Conservation (phyloP, 371 early-diverging fungal genomes). For the Fennellomyces sp. region DNA sequence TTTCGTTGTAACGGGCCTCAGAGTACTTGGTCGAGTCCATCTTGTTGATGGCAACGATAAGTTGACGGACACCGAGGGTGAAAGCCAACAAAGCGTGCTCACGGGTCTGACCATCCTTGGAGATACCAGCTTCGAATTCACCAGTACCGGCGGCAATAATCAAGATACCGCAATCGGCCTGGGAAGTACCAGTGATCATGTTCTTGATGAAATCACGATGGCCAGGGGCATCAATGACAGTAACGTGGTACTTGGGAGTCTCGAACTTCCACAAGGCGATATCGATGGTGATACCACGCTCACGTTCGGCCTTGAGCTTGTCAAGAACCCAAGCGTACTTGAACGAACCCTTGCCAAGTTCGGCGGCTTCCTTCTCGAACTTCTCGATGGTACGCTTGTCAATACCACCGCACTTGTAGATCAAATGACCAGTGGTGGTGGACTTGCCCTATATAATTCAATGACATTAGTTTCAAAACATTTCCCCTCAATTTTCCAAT, state of each 20-base stretch:
- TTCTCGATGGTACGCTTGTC: constrained; percentile 99
- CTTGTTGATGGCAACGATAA: constrained; percentile 98
- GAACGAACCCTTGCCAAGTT: constrained; percentile 98
- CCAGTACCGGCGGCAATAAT: constrained; percentile 92
- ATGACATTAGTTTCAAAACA: too few relatives aligned
- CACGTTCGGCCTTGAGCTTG: constrained; percentile 97
- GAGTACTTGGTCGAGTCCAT: constrained; percentile 65
- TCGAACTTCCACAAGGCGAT: constrained; percentile 96
- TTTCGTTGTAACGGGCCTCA: constrained; percentile 74
- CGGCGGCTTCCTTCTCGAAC: constrained; percentile 98
- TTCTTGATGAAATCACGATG: constrained; percentile 99
- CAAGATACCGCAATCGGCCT: constrained; percentile 78
- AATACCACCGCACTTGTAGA: constrained; percentile 98
- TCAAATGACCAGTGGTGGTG: constrained; percentile 86
- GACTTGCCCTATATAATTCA: constrained; percentile 37
- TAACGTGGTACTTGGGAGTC: constrained; percentile 92
- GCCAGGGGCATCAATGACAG: constrained; percentile 98
- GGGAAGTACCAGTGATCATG: constrained; percentile 99
- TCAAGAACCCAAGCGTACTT: constrained; percentile 97
- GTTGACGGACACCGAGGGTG: constrained; percentile 95
- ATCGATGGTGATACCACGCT: constrained; percentile 92
- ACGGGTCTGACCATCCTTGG: constrained; percentile 96
- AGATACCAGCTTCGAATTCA: constrained; percentile 99
- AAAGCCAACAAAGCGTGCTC: constrained; percentile 98
- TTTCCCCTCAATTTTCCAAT: constrained; percentile 24